A percentile compares a stretch with the other conserved stretches of the same genome.
Evolutionary conservation across 495 filamentous ascomycete genomes (phyloP).

Genomic region (Neurospora sp.): DNA sequence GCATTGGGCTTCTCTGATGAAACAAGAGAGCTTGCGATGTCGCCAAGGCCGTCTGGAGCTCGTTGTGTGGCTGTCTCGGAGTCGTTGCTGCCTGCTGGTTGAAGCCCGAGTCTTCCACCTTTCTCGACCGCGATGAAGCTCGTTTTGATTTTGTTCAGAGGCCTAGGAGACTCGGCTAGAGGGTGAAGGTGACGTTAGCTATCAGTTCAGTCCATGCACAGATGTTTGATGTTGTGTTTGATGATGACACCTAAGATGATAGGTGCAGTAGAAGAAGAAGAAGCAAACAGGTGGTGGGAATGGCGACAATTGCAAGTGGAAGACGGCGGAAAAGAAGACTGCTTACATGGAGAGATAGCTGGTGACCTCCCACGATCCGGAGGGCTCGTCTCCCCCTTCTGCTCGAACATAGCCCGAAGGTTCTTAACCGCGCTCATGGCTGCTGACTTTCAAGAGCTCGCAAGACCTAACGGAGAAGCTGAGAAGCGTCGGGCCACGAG

Average conservation of each 20-base stretch:
- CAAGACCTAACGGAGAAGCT: neutral
- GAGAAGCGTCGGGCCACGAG: neutral
- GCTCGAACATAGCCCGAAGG: constrained; percentile 85
- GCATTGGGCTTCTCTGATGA: constrained; percentile 20
- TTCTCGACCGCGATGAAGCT: constrained; percentile 75
- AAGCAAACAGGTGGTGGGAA: neutral
- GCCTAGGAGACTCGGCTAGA: constrained; percentile 39
- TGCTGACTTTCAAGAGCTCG: constrained; percentile 8
- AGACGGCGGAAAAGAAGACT: neutral
- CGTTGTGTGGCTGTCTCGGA: constrained; percentile 27
- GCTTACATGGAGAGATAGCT: constrained; percentile 29
- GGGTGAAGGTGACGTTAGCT: constrained; percentile 6
- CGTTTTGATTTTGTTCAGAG: constrained; percentile 68
- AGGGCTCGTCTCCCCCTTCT: constrained; percentile 50
- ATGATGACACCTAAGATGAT: neutral
- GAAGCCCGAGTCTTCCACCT: constrained; percentile 39
- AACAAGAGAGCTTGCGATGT: constrained; percentile 20
- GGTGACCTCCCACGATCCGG: constrained; percentile 69
- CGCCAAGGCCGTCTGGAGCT: constrained; percentile 26
- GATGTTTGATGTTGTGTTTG: neutral
- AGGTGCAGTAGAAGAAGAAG: neutral
- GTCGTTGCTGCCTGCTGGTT: constrained; percentile 31
- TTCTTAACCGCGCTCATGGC: constrained; percentile 47
- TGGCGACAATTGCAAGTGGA: neutral
- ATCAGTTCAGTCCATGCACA: neutral